Evolutionary conservation across 2,329 filamentous ascomycete species (phyloP).

Genomic region (Exophiala viscosa): DNA sequence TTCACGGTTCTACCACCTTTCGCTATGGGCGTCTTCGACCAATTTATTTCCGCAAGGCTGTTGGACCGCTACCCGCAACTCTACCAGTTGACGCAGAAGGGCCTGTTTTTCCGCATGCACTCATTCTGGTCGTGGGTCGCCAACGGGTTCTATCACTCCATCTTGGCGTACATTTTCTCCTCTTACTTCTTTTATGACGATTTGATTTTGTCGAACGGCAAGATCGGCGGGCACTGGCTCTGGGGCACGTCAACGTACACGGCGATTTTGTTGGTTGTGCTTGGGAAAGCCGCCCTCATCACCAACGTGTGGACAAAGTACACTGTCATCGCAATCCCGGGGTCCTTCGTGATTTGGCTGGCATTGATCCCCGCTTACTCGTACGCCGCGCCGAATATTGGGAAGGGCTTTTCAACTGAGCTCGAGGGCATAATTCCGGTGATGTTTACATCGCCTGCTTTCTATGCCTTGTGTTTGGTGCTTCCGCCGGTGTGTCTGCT

Average conservation of each 20-base stretch:
- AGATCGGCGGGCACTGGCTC: slow-evolving; percentile 88
- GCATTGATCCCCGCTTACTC: slow-evolving; percentile 85
- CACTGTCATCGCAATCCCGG: slow-evolving; percentile 89
- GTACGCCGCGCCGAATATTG: slow-evolving; percentile 75
- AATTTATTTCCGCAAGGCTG: slow-evolving; percentile 90
- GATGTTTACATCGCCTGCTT: slow-evolving; percentile 75
- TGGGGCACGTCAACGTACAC: slow-evolving; percentile 97
- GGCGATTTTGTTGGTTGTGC: slow-evolving; percentile 84
- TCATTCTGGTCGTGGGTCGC: slow-evolving; percentile 90
- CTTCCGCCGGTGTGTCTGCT: slow-evolving; percentile 77
- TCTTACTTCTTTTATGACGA: slow-evolving; percentile 80
- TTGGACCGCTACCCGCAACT: slow-evolving; percentile 95
- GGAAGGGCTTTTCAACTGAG: slow-evolving; percentile 72
- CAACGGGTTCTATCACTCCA: slow-evolving; percentile 93
- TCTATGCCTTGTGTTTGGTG: slow-evolving; percentile 85
- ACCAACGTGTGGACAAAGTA: slow-evolving; percentile 99
- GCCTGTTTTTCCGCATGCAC: slow-evolving; percentile 87
- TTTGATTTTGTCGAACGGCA: slow-evolving; percentile 72
- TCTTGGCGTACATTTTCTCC: slow-evolving; percentile 83
- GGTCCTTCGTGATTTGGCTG: slow-evolving; percentile 88
- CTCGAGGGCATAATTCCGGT: slow-evolving; percentile 79
- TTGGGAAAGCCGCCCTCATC: slow-evolving; percentile 90
- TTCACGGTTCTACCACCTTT: slow-evolving; percentile 93
- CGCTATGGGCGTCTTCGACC: slow-evolving; percentile 92
- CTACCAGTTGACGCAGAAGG: slow-evolving; percentile 88